Evolutionary conservation across 352 stramenopile genomes (phyloP).

Genomic region (Phytopythium sindhum): DNA sequence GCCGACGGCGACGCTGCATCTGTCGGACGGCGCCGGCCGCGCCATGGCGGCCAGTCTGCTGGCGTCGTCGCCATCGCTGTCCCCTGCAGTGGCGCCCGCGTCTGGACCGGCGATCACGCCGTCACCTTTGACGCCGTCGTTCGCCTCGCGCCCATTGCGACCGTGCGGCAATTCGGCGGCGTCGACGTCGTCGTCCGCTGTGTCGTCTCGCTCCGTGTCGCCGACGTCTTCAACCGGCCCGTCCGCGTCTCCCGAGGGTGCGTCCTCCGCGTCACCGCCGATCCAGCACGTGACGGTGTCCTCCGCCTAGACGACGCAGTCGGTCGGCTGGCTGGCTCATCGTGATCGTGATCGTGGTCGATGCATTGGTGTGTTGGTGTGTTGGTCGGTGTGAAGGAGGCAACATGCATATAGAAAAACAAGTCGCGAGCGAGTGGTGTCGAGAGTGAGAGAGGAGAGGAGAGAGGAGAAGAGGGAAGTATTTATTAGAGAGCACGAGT

Average conservation of each 20-base stretch:
- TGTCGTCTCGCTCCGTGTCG: constrained; percentile 30
- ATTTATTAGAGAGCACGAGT: constrained; percentile 39
- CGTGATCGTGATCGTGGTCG: too few species aligned
- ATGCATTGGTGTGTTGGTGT: background rate
- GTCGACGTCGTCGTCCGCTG: constrained; percentile 30
- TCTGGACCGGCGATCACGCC: background rate
- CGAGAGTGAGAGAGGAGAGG: background rate
- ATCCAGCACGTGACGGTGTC: constrained; percentile 72
- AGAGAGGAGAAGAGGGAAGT: constrained; percentile 13
- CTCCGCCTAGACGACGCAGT: constrained; percentile 36
- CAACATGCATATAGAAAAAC: constrained; percentile 9
- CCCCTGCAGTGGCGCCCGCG: constrained; percentile 12
- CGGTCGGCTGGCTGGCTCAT: background rate
- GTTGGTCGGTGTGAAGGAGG: background rate
- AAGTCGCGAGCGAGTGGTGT: constrained; percentile 1
- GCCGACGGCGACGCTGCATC: constrained; percentile 9
- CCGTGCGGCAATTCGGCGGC: constrained; percentile 49
- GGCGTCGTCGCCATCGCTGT: constrained; percentile 19
- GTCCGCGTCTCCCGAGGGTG: background rate
- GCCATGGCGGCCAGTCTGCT: constrained; percentile 9
- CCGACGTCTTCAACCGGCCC: constrained; percentile 44
- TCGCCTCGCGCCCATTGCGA: constrained; percentile 27
- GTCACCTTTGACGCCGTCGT: constrained; percentile 15
- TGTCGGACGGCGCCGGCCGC: constrained; percentile 15
- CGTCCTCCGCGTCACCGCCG: constrained; percentile 24